Evolutionary conservation across 805 yeast species (phyloP), one percentile per base, ranked within the genome.

Genomic region (Lipomyces kockii): DNA sequence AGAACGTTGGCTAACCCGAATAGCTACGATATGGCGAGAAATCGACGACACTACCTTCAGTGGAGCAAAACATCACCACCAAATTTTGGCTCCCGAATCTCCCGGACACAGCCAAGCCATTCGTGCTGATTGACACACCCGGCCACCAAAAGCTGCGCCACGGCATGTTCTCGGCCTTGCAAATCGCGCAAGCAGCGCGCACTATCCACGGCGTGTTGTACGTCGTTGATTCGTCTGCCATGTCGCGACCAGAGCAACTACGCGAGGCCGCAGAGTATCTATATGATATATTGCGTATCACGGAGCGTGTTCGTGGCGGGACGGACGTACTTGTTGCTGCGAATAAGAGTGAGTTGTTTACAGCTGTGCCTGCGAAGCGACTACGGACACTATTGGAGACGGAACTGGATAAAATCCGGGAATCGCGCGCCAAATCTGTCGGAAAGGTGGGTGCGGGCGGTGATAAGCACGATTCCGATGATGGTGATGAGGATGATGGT

Each of bases 321-420:
- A 75, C 79, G 78, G 71, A 80, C 83, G 82, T 90, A 54, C 80
- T 90, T 59, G 79, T 95, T 66, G 95, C 93, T 20, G 87, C 95
- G 69, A 94, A 94, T 80, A 94, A 94, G 77, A 84, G 85, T 61
- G 98, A 95, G 73, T 83, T 88, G 52, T 95, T 95, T 80, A 91
- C 92, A 68, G 85, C 96, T 17, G 85, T 91, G 72, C 94, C 95
- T 25, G 82, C 87, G 9, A 73, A 78, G 61, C 87, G 89, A 74
- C 84, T 93, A 61, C 83, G 80, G 71, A 81, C 82, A 32, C 76
- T 86, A 53, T 77, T 94, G 64, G 94, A 89, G 74, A 69, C 76
- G 5, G 96, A 90, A 75, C 83, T 92, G 71, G 84, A 85, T 57
- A 82, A 82, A 58, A 79, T 87, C 58, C 82, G 89, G 74, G 80